Percentiles rank a stretch among this genome's conserved stretches.
These are phyloP conservation scores for Zalaria sp. DNA, from an alignment of 2,329 filamentous ascomycete genomes.

Conservation along the genomic window DNA sequence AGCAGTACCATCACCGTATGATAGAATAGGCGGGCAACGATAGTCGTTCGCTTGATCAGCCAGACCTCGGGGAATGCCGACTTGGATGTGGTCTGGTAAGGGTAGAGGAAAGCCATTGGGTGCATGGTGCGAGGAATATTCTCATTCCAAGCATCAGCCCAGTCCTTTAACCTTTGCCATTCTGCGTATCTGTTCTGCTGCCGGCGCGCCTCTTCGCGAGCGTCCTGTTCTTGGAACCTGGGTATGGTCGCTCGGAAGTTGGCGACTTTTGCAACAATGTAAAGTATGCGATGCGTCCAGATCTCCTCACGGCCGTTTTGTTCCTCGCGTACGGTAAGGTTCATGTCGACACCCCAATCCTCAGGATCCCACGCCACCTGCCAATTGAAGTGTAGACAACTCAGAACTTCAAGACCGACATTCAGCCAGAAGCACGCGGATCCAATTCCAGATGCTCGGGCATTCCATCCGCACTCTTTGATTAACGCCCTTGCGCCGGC, in stretches of 20 bases:
- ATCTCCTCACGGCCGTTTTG: conserved; percentile 57
- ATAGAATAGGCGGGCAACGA: conserved; percentile 75
- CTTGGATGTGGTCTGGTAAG: conserved; percentile 50
- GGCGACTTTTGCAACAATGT: conserved; percentile 72
- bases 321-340: conserved; percentile 42
- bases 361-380: conserved; percentile 79
- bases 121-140: conserved; percentile 75
- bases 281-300: conserved; percentile 83
- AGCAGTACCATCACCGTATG: conserved; percentile 75
- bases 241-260: conserved; percentile 67
- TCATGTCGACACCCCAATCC: conserved; percentile 74
- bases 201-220: conserved; percentile 49
- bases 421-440: conserved; percentile 92
- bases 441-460: conserved; percentile 62
- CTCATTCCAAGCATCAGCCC: conserved; percentile 72
- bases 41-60: conserved; percentile 69
- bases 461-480: conserved; percentile 81
- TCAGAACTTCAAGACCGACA: conserved; percentile 78
- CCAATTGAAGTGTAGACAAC: conserved; percentile 78
- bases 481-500: conserved; percentile 73
- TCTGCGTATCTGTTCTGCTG: conserved; percentile 53
- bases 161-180: conserved; percentile 66
- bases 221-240: conserved; percentile 43
- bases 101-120: conserved; percentile 62
- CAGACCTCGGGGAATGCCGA: conserved; percentile 80